Evolutionary conservation across 2,329 filamentous ascomycete genomes (phyloP).

Genomic region (Beauveria pseudobassiana): DNA sequence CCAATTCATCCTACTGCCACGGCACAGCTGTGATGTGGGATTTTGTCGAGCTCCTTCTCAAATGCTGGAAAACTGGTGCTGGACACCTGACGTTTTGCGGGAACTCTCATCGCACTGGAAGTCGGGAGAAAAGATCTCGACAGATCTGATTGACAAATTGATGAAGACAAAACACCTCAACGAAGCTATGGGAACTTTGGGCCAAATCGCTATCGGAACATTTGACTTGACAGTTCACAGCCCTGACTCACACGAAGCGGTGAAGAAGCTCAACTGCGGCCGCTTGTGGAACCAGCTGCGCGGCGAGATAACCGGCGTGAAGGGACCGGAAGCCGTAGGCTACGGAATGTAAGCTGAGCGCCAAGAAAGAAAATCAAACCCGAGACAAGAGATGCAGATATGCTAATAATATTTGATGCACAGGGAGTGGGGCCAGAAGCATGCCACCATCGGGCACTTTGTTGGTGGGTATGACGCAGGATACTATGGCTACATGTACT

Average conservation of each 20-base stretch:
- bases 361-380: neutral
- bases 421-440: conserved; percentile 66
- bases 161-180: conserved; percentile 76
- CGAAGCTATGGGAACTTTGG: conserved; percentile 68
- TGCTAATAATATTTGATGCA: conserved; percentile 20
- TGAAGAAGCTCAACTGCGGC: conserved; percentile 57
- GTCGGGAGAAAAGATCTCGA: conserved; percentile 61
- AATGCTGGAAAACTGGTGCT: conserved; percentile 73
- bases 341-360: conserved; percentile 39
- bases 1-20: conserved; percentile 58
- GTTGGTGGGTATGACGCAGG: conserved; percentile 81
- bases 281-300: conserved; percentile 66
- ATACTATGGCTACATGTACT: conserved; percentile 70
- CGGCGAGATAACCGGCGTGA: conserved; percentile 62
- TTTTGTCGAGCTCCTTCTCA: conserved; percentile 67
- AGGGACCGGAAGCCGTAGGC: conserved; percentile 63
- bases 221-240: conserved; percentile 80
- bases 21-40: conserved; percentile 59
- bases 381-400: neutral
- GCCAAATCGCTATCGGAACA: conserved; percentile 73
- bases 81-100: conserved; percentile 57
- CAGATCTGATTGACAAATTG: conserved; percentile 65
- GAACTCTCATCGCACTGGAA: conserved; percentile 67
- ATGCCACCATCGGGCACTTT: conserved; percentile 75
- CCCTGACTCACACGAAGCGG: conserved; percentile 59